Evolutionary conservation across 768 basidiomycete species (phyloP).

Genomic region (Amyloporia xantha): DNA sequence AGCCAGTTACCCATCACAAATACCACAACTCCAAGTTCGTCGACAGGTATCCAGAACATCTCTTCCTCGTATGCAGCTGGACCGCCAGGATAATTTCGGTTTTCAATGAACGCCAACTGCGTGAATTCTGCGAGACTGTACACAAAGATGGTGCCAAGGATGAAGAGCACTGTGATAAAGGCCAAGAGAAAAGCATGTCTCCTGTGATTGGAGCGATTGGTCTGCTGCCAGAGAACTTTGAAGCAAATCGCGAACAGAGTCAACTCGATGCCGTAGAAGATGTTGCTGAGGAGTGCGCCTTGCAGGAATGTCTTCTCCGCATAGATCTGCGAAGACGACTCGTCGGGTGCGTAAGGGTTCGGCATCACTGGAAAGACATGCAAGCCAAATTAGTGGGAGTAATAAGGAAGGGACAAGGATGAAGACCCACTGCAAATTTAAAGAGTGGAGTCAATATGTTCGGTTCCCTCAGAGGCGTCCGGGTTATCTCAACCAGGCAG

Average conservation of each 20-base stretch:
- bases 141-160: background rate
- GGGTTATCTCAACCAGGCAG: too few species aligned
- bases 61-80: background rate
- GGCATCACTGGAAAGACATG: too few species aligned
- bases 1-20: background rate
- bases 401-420: too few species aligned
- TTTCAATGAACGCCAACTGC: background rate
- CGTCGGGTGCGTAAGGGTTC: background rate
- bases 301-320: constrained; percentile 1
- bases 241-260: background rate
- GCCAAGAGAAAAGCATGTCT: background rate
- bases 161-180: background rate
- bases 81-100: background rate
- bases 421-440: too few species aligned
- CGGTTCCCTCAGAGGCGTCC: too few species aligned
- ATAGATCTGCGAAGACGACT: background rate
- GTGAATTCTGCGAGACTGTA: background rate
- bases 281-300: background rate
- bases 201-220: background rate
- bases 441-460: too few species aligned
- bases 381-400: too few species aligned
- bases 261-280: background rate
- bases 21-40: background rate
- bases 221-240: background rate
- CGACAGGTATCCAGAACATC: background rate